phyloP scores from a whole-genome alignment of 768 basidiomycete genomes.

The Myochromella boudieri region DNA sequence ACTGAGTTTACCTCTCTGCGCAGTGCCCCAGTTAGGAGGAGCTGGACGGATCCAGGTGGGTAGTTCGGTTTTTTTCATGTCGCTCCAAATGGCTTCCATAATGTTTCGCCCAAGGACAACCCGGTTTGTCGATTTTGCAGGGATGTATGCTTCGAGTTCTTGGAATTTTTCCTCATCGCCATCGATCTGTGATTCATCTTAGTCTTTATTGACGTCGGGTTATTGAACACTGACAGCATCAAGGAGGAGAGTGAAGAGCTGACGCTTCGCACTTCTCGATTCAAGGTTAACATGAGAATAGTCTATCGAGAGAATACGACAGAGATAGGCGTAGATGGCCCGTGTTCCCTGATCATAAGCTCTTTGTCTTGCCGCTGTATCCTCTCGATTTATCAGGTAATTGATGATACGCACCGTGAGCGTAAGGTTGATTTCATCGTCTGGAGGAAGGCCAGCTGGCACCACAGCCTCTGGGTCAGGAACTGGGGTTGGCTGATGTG shows the following conservation, averaged over 20 bases:
- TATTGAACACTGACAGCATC: constrained; percentile 2
- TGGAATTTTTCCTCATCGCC: background rate
- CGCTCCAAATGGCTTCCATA: constrained; percentile 24
- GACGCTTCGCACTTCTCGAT: background rate
- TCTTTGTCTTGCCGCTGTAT: background rate
- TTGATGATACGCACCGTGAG: background rate
- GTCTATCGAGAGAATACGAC: background rate
- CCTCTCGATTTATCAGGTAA: background rate
- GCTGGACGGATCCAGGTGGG: constrained; percentile 23
- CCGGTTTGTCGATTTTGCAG: background rate
- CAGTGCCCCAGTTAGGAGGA: constrained; percentile 21
- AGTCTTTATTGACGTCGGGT: no score
- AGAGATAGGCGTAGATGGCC: background rate
- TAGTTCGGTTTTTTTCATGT: constrained; percentile 24
- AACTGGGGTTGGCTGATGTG: background rate
- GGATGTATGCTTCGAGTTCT: constrained; percentile 6
- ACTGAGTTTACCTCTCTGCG: constrained; percentile 24
- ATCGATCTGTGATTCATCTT: no score
- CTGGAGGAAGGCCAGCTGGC: background rate
- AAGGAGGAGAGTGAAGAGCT: constrained; percentile 10
- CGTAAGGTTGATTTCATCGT: background rate
- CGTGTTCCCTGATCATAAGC: background rate
- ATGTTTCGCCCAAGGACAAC: constrained; percentile 29
- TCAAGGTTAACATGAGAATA: background rate
- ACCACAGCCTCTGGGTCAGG: background rate